Base-by-base conservation (phyloP, 2,329 filamentous ascomycete genomes). In the Aspergillus puulaauensis region DNA sequence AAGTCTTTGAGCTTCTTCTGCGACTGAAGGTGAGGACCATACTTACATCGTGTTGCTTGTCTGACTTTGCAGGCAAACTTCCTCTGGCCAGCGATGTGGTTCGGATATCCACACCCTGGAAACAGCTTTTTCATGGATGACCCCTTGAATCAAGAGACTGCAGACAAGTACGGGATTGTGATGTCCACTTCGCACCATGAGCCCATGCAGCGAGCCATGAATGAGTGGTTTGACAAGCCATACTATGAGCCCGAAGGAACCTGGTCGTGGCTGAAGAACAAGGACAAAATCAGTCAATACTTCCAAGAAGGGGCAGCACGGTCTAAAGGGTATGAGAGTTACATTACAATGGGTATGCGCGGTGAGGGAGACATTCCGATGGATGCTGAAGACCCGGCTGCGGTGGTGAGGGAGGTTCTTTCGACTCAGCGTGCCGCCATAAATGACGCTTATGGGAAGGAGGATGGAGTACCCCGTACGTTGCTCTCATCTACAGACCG, bases 41-140 rank as follows among this genome's bases (percentile, higher is more conserved):
- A 14, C 35, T 14, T 39, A 0, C 9, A 14, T 39, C 12, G 6
- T 5, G 2, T 12, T 7, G 6, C 7, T 7, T 5, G 12, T 5
- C n/a, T 39, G n/a, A 40, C 17, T 19, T 5, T 23, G 12, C 12
- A 46, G 44, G 44, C 19, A 19, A 48, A 48, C 46, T 48, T 48
- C 46, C 24, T 48, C 46, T 48, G 46, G 46, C 46, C 46, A 15
- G 46, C 46, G 3, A 48, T 48, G 46, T 48, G 46, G 46, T 33
- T 19, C 4, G 24, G 27, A 11, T 35, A 48, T 12, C 46, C 46
- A 19, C 31, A n/a, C 11, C 46, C 46, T 8, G 46, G 46, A 27
- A 48, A n/a, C 46, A 35, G 15, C 9, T 48, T 48, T 11, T 48
- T 48, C 4, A 19, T 19, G 8, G 46, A 48, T 14, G 46, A 48